Evolutionary conservation across 1,139 yeast species (phyloP), one percentile per base, ranked within the genome.

Genomic region (Kluyveromyces sp.): DNA sequence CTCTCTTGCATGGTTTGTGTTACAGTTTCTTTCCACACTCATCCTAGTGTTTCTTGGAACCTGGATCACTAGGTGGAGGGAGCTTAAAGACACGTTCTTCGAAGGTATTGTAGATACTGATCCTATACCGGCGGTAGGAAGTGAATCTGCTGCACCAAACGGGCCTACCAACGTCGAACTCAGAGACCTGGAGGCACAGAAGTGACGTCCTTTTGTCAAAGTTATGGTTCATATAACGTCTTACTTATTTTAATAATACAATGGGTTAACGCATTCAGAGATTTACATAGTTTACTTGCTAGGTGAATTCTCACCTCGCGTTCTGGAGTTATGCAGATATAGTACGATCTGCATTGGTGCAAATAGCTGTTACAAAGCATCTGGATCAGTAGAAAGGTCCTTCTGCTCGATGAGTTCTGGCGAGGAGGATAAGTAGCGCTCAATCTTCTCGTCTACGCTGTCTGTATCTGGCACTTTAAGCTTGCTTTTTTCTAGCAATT

Each of bases 21-120:
- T 88, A 39, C 96, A 88, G 60, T 58, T 78, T 0, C 64, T 77
- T 11, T 83, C 94, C 40, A 78, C 85, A 1, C 65, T 76, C 2
- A 63, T 87, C 13, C 71, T 89, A 70, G 85, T 87, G 16, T 71
- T 82, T 11, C 70, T 89, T 49, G 95, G 95, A 0, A 85, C 94
- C 0, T 87, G 88, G 74, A 77, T 86, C 41, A 78, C 94, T 0
- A 75, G 94, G 54, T 87, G 95, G 95, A 77, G 81, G 50, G 96
- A 88, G 62, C 68, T 88, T 46, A 70, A 94, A 53, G 85, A 86
- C 29, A 86, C 96, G 0, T 92, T 89, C 58, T 92, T 92, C 55
- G 94, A 87, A 48, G 82, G 85, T 22, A 70, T 83, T 70, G 73
- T 78, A 36, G 92, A 82, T 50, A 72, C 75, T 20, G 75, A 47